Evolutionary conservation across 371 early-diverging fungal genomes (phyloP).

Genomic region (Funneliformis caledonium): DNA sequence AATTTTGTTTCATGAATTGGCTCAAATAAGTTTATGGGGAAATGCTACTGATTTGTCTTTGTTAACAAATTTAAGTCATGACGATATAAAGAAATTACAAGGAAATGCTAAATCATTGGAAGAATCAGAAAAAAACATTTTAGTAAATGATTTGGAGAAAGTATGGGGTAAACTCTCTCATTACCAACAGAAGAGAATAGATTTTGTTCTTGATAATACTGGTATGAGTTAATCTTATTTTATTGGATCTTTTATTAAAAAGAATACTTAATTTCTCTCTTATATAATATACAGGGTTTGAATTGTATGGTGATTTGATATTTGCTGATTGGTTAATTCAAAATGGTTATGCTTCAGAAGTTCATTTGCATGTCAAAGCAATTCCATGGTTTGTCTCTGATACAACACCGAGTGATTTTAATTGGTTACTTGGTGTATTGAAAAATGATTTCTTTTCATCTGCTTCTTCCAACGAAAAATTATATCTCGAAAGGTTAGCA

Average conservation of each 20-base stretch:
- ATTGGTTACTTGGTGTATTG: constrained; percentile 62
- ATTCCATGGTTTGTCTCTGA: constrained; percentile 96
- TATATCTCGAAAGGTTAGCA: constrained; percentile 56
- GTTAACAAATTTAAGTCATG: constrained; percentile 71
- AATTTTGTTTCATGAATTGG: constrained; percentile 69
- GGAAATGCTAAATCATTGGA: constrained; percentile 52
- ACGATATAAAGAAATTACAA: constrained; percentile 73
- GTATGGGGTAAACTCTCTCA: constrained; percentile 58
- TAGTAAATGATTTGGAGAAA: constrained; percentile 67
- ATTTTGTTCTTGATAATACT: constrained; percentile 86
- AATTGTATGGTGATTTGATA: constrained; percentile 86
- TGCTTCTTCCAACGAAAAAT: neutral
- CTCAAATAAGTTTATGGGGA: constrained; percentile 85
- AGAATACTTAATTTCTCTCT: neutral
- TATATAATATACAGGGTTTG: constrained; percentile 69
- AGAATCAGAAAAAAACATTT: constrained; percentile 49
- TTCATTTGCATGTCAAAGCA: constrained; percentile 86
- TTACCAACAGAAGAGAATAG: constrained; percentile 61
- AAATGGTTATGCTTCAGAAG: constrained; percentile 62
- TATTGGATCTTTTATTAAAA: neutral
- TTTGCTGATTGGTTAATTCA: constrained; percentile 86
- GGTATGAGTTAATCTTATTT: constrained; percentile 51
- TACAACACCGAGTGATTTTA: constrained; percentile 78
- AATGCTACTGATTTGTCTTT: constrained; percentile 88
- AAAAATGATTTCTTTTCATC: constrained; percentile 4